Conservation (phyloP, 2,329 filamentous ascomycete species). For the Gliomastix tumulicola region DNA sequence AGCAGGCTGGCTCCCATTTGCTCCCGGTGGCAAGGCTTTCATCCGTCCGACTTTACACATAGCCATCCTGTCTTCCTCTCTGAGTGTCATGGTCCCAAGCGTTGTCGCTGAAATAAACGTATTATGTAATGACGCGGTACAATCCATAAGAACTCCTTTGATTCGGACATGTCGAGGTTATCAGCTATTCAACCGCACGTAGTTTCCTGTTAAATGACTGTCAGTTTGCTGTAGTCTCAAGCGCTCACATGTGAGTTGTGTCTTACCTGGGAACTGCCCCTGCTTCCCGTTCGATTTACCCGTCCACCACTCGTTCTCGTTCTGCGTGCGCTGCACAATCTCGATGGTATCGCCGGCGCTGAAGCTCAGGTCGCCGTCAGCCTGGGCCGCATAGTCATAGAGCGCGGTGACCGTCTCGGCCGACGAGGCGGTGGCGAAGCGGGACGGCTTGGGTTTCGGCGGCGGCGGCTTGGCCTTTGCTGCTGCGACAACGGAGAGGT, state of each 20-base stretch:
- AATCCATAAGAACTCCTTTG: too few relatives aligned
- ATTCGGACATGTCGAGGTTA: too few relatives aligned
- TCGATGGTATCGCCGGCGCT: slow-evolving; percentile 83
- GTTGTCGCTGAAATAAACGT: too few relatives aligned
- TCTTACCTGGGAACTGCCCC: slow-evolving; percentile 88
- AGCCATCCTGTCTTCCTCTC: too few relatives aligned
- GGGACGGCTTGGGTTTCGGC: slow-evolving; percentile 70
- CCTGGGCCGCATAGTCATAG: slow-evolving; percentile 95
- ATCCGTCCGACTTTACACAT: too few relatives aligned
- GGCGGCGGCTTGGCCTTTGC: slow-evolving; percentile 64
- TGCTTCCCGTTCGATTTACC: slow-evolving; percentile 72
- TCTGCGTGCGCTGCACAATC: slow-evolving; percentile 73
- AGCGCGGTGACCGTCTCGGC: slow-evolving; percentile 81
- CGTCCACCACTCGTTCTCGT: slow-evolving; percentile 96
- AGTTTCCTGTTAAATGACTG: slow-evolving; percentile 32
- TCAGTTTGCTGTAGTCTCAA: slow-evolving; percentile 13
- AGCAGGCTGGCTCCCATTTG: too few relatives aligned
- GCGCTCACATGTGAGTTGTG: background rate
- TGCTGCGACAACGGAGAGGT: slow-evolving; percentile 40
- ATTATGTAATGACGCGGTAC: too few relatives aligned
- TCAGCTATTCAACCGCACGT: slow-evolving; percentile 32
- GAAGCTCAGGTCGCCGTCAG: slow-evolving; percentile 90
- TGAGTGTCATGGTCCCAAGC: too few relatives aligned
- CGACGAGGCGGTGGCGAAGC: slow-evolving; percentile 56
- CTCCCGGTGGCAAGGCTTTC: too few relatives aligned